These are phyloP conservation scores for Fonsecaea erecta DNA, from an alignment of 2,329 filamentous ascomycete genomes.

Conservation along the genomic window DNA sequence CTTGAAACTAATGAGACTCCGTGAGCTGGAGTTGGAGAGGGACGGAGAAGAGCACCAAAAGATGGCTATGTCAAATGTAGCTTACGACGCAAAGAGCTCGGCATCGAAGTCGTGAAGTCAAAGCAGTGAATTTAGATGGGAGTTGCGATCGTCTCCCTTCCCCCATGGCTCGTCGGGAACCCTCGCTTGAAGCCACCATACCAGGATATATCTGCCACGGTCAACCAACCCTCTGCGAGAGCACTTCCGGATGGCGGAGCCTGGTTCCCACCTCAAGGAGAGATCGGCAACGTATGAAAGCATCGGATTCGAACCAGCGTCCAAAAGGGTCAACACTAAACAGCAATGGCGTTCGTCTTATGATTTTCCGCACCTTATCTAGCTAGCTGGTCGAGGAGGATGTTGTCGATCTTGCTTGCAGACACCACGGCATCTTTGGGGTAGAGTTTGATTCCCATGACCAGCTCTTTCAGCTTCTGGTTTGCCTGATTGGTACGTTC, in stretches of 20 bases:
- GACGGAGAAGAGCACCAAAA: no score
- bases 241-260: conserved; percentile 54
- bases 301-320: no score
- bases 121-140: no score
- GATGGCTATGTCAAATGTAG: no score
- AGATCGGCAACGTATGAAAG: conserved; percentile 90
- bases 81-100: no score
- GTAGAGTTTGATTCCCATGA: conserved; percentile 77
- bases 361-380: conserved; percentile 97
- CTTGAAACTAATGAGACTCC: no score
- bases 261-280: conserved; percentile 58
- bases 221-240: conserved; percentile 78
- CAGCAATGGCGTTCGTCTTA: conserved; percentile 98
- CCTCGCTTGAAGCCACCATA: conserved; percentile 63
- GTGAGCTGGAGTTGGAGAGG: no score
- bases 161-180: conserved; percentile 63
- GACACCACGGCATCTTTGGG: conserved; percentile 93
- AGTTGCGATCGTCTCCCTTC: conserved; percentile 83
- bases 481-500: conserved; percentile 88
- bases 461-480: conserved; percentile 84
- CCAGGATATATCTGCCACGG: conserved; percentile 70
- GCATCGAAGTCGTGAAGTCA: no score
- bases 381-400: conserved; percentile 85
- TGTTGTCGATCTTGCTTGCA: conserved; percentile 90
- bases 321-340: no score